Base-by-base conservation (phyloP, 1,139 yeast genomes). In the Waltiozyma sp. region DNA sequence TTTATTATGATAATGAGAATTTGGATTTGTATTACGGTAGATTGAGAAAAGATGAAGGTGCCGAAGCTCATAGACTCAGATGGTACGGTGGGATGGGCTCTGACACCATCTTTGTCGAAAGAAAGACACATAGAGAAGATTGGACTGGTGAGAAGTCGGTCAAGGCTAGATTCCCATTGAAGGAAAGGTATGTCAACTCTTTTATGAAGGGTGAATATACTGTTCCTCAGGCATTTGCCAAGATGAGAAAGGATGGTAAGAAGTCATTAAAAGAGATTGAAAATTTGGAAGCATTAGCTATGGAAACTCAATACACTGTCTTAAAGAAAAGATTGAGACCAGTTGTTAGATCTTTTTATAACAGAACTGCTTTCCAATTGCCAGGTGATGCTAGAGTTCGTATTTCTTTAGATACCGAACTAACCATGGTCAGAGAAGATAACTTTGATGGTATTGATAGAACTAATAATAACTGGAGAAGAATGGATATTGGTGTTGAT, bases 111-210 rank as follows among this genome's bases (percentile, higher is more conserved):
- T 91, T 91, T 53, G 95, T 91, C 34, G 98, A 91, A 66, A 79
- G 98, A 64, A 91, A 91, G 64, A 91, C 98, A 14, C 98, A 91
- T 61, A 77, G 98, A 64, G 98, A 91, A 64, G 98, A 91, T 66
- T 91, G 98, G 98, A 91, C 98, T 3, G 98, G 98, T 56, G 98
- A 91, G 64, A 89, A 89, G 66, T 86, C 96, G 11, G 98, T 91
- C 51, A 91, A 91, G 67, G 97, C 97, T 4, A 77, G 98, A 62
- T 91, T 91, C 65, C 80, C 89, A 13, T 69, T 91, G 55, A 91
- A 89, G 63, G 98, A 91, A 61, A 86, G 84, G 62, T 77, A 87
- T 57, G 91, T 89, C 43, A 91, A 91, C 61, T 77, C 78, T 41
- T 91, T 86, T 61, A 64, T 89, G 66, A 67, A 67, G 41, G 98